Evolutionary conservation across 2,329 filamentous ascomycete species (phyloP).

Genomic region (Volutella citrinella): DNA sequence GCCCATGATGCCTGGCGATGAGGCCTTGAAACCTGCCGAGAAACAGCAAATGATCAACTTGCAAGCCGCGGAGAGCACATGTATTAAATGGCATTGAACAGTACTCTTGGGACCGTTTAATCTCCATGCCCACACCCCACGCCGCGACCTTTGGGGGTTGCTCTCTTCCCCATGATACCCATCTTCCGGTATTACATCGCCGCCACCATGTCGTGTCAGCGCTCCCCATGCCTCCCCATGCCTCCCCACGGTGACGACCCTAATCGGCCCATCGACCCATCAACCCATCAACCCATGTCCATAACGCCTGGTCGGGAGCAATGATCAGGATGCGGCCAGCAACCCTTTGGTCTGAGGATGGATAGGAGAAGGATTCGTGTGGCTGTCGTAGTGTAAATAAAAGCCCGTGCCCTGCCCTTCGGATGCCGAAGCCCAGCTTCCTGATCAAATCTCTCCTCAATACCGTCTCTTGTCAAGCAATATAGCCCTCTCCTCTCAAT

Average conservation of each 20-base stretch:
- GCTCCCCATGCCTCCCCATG: conserved; percentile 22
- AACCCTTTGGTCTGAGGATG: conserved; percentile 21
- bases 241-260: conserved; percentile 7
- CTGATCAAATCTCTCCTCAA: no score
- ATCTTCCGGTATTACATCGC: conserved; percentile 14
- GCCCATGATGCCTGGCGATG: no score
- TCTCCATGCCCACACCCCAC: conserved; percentile 10
- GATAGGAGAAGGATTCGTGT: no score
- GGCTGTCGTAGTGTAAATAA: no score
- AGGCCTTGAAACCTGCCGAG: no score
- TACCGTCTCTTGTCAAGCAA: no score
- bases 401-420: no score
- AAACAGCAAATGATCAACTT: no score
- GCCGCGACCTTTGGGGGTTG: conserved; percentile 7
- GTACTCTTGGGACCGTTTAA: no score
- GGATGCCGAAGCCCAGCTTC: no score
- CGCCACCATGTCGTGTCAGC: conserved; percentile 22
- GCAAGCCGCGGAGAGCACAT: no score
- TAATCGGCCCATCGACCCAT: conserved; percentile 26
- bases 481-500: neutral
- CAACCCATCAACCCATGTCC: conserved; percentile 26
- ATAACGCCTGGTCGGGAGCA: conserved; percentile 19
- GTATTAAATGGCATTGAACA: no score
- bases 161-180: conserved; percentile 9
- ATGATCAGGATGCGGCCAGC: conserved; percentile 26